Conservation (phyloP, 2,329 filamentous ascomycete species). For the Sporothrix schenckii region DNA sequence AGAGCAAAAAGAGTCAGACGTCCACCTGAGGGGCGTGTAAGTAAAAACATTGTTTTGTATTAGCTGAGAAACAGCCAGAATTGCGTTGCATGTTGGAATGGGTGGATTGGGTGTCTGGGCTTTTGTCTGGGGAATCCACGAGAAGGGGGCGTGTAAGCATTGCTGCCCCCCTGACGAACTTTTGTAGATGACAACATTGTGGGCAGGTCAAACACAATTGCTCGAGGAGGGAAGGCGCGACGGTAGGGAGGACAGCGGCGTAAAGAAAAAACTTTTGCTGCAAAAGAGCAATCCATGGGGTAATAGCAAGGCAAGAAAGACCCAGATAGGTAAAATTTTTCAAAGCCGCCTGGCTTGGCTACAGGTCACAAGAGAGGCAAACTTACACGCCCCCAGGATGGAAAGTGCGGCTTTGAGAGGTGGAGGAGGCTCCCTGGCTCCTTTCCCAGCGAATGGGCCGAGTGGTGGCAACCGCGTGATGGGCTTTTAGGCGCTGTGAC, state of each 20-base stretch:
- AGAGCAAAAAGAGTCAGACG: conserved; percentile 18
- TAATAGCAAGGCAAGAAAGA: conserved; percentile 19
- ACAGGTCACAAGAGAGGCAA: neutral
- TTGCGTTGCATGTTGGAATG: neutral
- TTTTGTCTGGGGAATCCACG: conserved; percentile 18
- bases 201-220: conserved; percentile 11
- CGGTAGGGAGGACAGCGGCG: neutral
- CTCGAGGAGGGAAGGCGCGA: neutral
- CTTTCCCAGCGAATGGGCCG: conserved; percentile 20
- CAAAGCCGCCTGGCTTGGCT: conserved; percentile 23
- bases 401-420: neutral
- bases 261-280: neutral
- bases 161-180: conserved; percentile 16
- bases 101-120: neutral
- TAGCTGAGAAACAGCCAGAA: conserved; percentile 29
- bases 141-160: neutral
- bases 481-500: conserved; percentile 2
- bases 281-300: conserved; percentile 29
- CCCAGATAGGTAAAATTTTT: conserved; percentile 23
- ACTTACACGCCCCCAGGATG: conserved; percentile 16
- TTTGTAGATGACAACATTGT: conserved; percentile 29
- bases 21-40: conserved; percentile 25
- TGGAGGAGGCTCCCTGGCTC: neutral
- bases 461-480: conserved; percentile 23
- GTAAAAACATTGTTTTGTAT: neutral